Evolutionary conservation across 2,329 filamentous ascomycete species (phyloP), one percentile per base, ranked within the genome.

Genomic region (Apiospora marii): DNA sequence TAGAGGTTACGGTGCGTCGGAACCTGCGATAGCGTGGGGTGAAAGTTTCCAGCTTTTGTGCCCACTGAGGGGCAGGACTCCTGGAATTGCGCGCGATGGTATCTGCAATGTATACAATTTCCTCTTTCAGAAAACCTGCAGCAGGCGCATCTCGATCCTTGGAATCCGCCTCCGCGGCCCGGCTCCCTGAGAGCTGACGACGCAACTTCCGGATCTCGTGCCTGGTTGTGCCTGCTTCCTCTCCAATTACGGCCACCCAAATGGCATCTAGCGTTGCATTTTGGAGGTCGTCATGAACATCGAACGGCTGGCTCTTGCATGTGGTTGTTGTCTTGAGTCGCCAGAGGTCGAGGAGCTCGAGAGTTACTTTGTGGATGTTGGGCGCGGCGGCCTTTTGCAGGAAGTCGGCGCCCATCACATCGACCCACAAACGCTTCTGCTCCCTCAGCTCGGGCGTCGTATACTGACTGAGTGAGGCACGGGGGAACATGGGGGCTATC

Each of bases 401-500:
- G 51, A 76, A 77, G 24, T 75, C 75, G 12, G 75, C 72, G 14
- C 72, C 58, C 74, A 76, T 76, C 8, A 74, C 68, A n/a, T 77
- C 76, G 19, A 72, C 68, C 76, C 75, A 75, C 1, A 58, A 67
- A 48, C 72, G 73, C n/a, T 71, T 71, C 70, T 76, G 74, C 3
- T 69, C 69, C 27, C 68, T 75, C 34, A 70, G 75, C 16, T 73
- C 68, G 2, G 73, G 70, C 1, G 70, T 72, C 7, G 71, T 73
- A 12, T n/a, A 24, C 53, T 75, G 72, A 10, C 71, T 70, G 34
- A 75, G 72, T 8, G 70, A 73, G 7, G 72, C 71, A 24, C 72
- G 16, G 1, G 67, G 37, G 22, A 72, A 37, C 27, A 69, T 69
- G 34, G 71, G 27, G 1, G 13, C 12, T 5, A 72, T 14, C 19